Percentiles rank a stretch among this genome's conserved stretches.
Evolutionary conservation across 2,329 filamentous ascomycete species (phyloP).

Genomic region (Cercospora berteroae): DNA sequence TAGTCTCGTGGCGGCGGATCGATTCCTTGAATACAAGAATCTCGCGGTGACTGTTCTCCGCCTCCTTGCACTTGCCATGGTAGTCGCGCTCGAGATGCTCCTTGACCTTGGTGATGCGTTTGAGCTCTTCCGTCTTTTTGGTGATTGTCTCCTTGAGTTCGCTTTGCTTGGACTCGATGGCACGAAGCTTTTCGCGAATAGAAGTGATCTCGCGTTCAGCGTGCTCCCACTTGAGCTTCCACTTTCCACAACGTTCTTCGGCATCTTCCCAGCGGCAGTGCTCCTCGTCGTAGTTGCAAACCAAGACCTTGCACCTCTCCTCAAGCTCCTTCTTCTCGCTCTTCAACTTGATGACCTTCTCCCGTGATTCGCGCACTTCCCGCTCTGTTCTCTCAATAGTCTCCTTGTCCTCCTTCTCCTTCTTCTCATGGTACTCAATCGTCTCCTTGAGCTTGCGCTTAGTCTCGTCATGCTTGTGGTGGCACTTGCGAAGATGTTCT

Average conservation of each 20-base stretch:
- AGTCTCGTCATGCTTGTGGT: constrained; percentile 5
- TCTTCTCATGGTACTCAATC: constrained; percentile 5
- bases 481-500: constrained; percentile 8
- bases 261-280: constrained; percentile 9
- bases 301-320: neutral
- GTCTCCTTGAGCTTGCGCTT: constrained; percentile 9
- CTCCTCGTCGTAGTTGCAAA: constrained; percentile 5
- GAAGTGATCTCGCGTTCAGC: constrained; percentile 2
- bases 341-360: constrained; percentile 2
- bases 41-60: neutral
- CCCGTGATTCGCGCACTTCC: neutral
- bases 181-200: constrained; percentile 1
- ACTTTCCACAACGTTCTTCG: constrained; percentile 7
- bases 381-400: constrained; percentile 1
- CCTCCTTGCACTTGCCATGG: constrained; percentile 6
- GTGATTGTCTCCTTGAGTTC: constrained; percentile 3
- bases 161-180: neutral
- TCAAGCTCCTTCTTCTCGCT: constrained; percentile 12
- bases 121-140: constrained; percentile 9
- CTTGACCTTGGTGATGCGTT: constrained; percentile 6
- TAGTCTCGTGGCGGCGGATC: constrained; percentile 1
- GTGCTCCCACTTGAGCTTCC: constrained; percentile 8
- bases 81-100: constrained; percentile 5
- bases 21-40: neutral
- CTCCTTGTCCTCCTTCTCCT: constrained; percentile 9